Percentiles rank a stretch among this genome's conserved stretches.
phyloP scores from a whole-genome alignment of 1,284 basidiomycete genomes.

The Flammula alnicola region DNA sequence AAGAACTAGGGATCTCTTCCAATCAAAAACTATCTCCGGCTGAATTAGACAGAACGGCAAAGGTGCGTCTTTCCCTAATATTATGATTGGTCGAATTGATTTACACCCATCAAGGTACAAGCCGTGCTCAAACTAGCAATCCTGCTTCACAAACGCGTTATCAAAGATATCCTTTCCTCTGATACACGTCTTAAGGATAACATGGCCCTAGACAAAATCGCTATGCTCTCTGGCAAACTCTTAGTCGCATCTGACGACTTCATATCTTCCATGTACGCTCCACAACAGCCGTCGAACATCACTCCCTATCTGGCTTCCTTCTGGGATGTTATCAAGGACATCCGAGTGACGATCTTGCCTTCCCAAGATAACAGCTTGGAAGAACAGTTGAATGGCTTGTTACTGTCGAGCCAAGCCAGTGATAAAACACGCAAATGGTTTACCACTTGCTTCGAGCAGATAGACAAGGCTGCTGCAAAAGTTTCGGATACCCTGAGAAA shows the following conservation, averaged over 20 bases:
- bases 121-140: conserved; percentile 60
- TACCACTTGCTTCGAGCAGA: conserved; percentile 62
- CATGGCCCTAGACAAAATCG: conserved; percentile 52
- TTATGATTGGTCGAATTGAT: conserved; percentile 7
- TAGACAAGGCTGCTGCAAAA: conserved; percentile 42
- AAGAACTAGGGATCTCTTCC: conserved; percentile 60
- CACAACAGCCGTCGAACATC: conserved; percentile 55
- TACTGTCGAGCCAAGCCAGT: conserved; percentile 28
- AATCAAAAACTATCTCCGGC: conserved; percentile 40
- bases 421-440: conserved; percentile 56
- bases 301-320: conserved; percentile 43
- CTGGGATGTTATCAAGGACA: conserved; percentile 36
- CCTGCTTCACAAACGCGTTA: conserved; percentile 66
- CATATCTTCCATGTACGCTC: conserved; percentile 62
- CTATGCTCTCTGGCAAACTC: conserved; percentile 52
- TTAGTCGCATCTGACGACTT: conserved; percentile 65
- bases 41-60: conserved; percentile 55
- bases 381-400: conserved; percentile 39
- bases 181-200: conserved; percentile 20
- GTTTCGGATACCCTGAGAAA: conserved; percentile 25
- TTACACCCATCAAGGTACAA: conserved; percentile 47
- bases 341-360: conserved; percentile 34
- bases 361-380: conserved; percentile 30
- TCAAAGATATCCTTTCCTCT: conserved; percentile 51
- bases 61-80: conserved; percentile 42